A percentile compares a stretch with the other conserved stretches of the same genome.
Evolutionary conservation across 805 yeast genomes (phyloP).

Genomic region (Middelhovenomyces tepae): DNA sequence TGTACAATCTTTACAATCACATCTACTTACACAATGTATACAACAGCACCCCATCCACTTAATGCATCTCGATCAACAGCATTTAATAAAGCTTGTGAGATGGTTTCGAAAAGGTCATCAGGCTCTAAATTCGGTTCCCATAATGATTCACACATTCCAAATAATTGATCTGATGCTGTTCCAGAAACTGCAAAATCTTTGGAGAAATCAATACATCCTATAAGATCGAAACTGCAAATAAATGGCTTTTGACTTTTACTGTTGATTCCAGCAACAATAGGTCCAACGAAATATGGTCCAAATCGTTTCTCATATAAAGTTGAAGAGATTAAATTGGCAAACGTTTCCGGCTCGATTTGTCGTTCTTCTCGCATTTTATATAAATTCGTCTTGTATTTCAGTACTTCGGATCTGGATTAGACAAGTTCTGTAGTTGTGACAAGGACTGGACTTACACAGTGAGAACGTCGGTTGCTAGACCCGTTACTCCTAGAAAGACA

Average conservation of each 20-base stretch:
- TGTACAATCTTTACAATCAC: no score
- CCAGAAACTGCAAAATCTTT: conserved; percentile 93
- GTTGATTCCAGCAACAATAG: conserved; percentile 90
- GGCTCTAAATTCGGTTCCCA: conserved; percentile 92
- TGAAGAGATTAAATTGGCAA: conserved; percentile 86
- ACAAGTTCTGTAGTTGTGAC: conserved; percentile 25
- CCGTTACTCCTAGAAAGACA: conserved; percentile 85
- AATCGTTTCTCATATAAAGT: conserved; percentile 79
- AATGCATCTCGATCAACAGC: conserved; percentile 97
- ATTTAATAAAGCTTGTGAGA: conserved; percentile 84
- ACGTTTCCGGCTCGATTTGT: conserved; percentile 82
- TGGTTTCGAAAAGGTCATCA: conserved; percentile 91
- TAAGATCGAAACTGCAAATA: conserved; percentile 89
- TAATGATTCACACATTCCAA: conserved; percentile 96
- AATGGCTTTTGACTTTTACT: conserved; percentile 78
- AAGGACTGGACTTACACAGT: no score
- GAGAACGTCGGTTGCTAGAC: conserved; percentile 87
- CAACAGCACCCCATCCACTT: conserved; percentile 98
- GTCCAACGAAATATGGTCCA: conserved; percentile 96
- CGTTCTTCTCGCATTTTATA: conserved; percentile 90
- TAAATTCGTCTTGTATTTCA: conserved; percentile 77
- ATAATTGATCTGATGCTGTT: conserved; percentile 92
- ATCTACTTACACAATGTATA: conserved; percentile 82
- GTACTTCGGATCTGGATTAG: no score
- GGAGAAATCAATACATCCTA: conserved; percentile 94